Evolutionary conservation across 1,139 yeast genomes (phyloP).

Genomic region (Debaryomycetaceae sp.): DNA sequence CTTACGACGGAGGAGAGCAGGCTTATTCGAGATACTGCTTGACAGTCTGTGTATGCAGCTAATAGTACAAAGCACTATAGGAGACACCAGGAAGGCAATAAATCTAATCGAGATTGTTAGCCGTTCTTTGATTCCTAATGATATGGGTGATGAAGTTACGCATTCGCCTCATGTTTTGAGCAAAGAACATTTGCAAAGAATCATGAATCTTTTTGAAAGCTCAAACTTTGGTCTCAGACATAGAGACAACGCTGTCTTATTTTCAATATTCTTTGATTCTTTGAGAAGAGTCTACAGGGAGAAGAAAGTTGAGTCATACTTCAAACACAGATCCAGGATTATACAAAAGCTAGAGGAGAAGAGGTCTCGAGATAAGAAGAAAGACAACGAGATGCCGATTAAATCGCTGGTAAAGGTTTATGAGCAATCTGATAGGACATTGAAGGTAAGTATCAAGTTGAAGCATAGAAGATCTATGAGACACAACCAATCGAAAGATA

Average conservation of each 20-base stretch:
- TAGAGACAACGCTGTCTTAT: slow-evolving; percentile 8
- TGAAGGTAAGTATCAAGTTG: neutral
- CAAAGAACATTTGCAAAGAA: slow-evolving; percentile 1
- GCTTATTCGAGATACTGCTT: slow-evolving; percentile 10
- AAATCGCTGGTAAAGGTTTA: neutral
- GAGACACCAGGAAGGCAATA: slow-evolving; percentile 35
- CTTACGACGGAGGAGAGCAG: slow-evolving; percentile 14
- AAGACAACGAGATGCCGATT: neutral
- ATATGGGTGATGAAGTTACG: neutral
- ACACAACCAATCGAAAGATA: no score
- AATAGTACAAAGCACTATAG: slow-evolving; percentile 17
- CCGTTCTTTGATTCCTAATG: slow-evolving; percentile 7
- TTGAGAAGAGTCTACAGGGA: slow-evolving; percentile 7
- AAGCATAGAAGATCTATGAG: neutral
- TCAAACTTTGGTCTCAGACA: slow-evolving; percentile 12
- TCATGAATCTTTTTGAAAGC: slow-evolving; percentile 8
- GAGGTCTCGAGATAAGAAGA: neutral
- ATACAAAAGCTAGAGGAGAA: neutral
- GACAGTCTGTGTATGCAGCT: slow-evolving; percentile 11
- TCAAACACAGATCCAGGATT: neutral
- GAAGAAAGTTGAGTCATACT: neutral
- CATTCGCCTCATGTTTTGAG: neutral
- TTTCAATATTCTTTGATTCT: slow-evolving; percentile 11
- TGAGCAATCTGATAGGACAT: neutral
- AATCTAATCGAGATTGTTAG: slow-evolving; percentile 30